A percentile compares a stretch with the other conserved stretches of the same genome.
These are phyloP conservation scores for Uronychia binucleata DNA, from an alignment of 73 alveolate species.

Conservation along the genomic window DNA sequence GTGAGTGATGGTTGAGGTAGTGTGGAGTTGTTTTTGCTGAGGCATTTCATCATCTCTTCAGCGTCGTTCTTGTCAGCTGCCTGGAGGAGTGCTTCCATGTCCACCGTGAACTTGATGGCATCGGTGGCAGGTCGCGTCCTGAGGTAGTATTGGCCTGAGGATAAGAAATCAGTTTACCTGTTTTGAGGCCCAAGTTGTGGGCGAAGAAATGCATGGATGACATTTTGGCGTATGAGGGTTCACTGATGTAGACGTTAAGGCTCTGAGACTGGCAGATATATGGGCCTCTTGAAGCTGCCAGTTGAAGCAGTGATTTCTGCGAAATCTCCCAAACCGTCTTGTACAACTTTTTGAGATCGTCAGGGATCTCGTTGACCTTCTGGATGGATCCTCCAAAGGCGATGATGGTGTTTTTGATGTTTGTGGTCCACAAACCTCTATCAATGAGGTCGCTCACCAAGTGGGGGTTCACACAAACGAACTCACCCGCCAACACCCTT, in stretches of 20 bases:
- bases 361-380: constrained; percentile 76
- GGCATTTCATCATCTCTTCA: not conserved
- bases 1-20: constrained; percentile 6
- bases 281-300: constrained; percentile 92
- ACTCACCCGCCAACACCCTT: constrained; percentile 97
- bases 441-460: constrained; percentile 87
- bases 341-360: constrained; percentile 78
- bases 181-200: constrained; percentile 88
- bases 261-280: constrained; percentile 74
- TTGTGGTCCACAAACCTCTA: constrained; percentile 83
- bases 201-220: constrained; percentile 93
- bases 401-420: constrained; percentile 73
- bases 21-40: not conserved
- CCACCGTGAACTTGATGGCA: constrained; percentile 95
- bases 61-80: constrained; percentile 6
- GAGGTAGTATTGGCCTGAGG: constrained; percentile 75
- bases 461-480: constrained; percentile 91
- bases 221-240: constrained; percentile 73
- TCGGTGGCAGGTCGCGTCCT: constrained; percentile 95
- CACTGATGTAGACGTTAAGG: constrained; percentile 71
- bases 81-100: constrained; percentile 71
- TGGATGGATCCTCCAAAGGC: constrained; percentile 88
- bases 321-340: constrained; percentile 97
- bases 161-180: constrained; percentile 57
- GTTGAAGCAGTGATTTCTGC: constrained; percentile 80